Evolutionary conservation across 2,329 filamentous ascomycete species (phyloP), one percentile per base, ranked within the genome.

Genomic region (Ascosphaera aggregata): DNA sequence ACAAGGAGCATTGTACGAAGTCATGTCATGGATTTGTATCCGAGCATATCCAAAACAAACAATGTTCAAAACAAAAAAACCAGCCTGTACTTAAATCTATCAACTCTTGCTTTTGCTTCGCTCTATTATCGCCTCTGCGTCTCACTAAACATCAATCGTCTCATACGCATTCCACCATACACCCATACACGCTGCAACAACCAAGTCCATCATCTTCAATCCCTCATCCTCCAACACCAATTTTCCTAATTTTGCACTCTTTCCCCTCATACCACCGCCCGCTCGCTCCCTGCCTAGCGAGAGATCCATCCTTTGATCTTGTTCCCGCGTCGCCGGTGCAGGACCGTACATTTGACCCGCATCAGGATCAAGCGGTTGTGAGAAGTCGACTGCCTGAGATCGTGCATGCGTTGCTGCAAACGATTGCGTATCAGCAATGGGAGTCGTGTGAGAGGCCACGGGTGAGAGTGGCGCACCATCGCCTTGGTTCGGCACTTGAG

Each of bases 191-290:
- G 84, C 79, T 3, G 86, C 81, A 16, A 98, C 81, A 0, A 92
- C 64, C 42, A 98, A 56, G 62, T 98, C 89, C 49, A 95, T 58
- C 86, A 98, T 95, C 62, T 92, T 92, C 46, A 92, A 60, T 0
- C 89, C 89, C 49, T 92, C 85, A 41, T 86, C 74, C 48, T 84
- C 72, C 30, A 98, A 68, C 39, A 95, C 82, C 39, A 98, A 61
- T 58, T 95, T 98, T 0, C 86, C 89, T 48, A 98, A 62, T 61
- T 98, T 98, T 2, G 82, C 85, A 49, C 80, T 72, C 54, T 80
- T 84, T 0, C 86, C 86, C 35, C 76, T 69, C 51, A 80, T 77
- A 0, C 86, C 86, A 17, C 86, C 86, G 1, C 86, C 86, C 0
- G 85, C 85, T 41, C 69, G 71, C 55, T 95, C 86, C 45, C 71